Conservation (phyloP, 306 rosid genomes). For the Oxytropis ochrocephala region DNA sequence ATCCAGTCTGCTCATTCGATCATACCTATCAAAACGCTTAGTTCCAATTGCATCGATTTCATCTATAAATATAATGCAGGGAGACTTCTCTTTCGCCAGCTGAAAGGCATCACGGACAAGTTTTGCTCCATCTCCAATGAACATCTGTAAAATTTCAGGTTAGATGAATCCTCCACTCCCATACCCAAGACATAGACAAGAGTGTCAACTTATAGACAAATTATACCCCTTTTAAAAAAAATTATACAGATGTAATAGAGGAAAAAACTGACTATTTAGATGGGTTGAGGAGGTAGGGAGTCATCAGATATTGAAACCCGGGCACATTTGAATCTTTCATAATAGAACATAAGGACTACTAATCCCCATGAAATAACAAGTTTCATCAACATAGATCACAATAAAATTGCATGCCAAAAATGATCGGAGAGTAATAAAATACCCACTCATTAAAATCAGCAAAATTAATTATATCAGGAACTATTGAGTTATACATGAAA, state of each 20-base stretch:
- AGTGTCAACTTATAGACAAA: neutral
- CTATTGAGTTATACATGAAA: neutral
- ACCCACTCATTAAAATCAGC: neutral
- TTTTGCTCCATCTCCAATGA: slow-evolving; percentile 95
- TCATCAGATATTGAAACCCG: neutral
- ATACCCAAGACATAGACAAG: neutral
- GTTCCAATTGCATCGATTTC: slow-evolving; percentile 98
- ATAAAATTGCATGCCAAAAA: neutral
- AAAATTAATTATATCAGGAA: neutral
- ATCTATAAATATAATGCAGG: slow-evolving; percentile 94
- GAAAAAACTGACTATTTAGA: neutral
- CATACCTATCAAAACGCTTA: slow-evolving; percentile 93
- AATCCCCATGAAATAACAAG: neutral
- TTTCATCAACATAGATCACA: neutral
- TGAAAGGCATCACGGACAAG: slow-evolving; percentile 95
- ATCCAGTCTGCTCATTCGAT: neutral
- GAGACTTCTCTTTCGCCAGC: slow-evolving; percentile 95
- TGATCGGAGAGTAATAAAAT: neutral
- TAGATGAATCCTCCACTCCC: neutral
- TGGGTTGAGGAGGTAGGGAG: neutral
- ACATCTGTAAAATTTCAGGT: slow-evolving; percentile 48
- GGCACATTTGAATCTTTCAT: neutral
- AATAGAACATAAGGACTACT: neutral
- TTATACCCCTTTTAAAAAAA: too few species aligned
- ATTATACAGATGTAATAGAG: neutral